Conservation (phyloP, 805 yeast genomes). For the Suhomyces faveliae region DNA sequence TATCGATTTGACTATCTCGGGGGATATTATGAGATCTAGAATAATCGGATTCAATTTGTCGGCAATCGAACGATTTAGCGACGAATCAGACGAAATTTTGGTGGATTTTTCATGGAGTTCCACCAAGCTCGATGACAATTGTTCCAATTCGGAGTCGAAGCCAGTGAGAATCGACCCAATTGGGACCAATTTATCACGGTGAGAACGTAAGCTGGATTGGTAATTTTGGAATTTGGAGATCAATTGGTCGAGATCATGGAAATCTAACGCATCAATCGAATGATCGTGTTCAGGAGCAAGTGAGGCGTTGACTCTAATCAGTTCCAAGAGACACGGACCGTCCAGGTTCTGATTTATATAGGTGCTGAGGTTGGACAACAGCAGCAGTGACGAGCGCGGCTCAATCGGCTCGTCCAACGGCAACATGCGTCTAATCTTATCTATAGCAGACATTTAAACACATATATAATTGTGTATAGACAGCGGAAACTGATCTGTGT, state of each 20-base stretch:
- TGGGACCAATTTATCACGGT: conserved; percentile 44
- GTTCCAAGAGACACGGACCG: conserved; percentile 1
- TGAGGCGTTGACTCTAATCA: neutral
- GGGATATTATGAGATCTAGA: conserved; percentile 72
- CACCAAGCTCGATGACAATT: conserved; percentile 31
- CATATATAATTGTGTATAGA: neutral
- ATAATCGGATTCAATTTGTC: conserved; percentile 70
- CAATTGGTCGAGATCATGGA: conserved; percentile 5
- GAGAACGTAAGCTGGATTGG: conserved; percentile 20
- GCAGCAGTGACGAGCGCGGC: conserved; percentile 3
- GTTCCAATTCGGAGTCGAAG: conserved; percentile 53
- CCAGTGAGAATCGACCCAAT: conserved; percentile 50
- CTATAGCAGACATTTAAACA: conserved; percentile 13
- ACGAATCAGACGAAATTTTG: conserved; percentile 27
- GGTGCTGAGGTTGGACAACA: conserved; percentile 8
- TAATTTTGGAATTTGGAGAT: conserved; percentile 9
- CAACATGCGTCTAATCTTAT: conserved; percentile 11
- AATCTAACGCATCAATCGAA: neutral
- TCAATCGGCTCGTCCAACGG: conserved; percentile 7
- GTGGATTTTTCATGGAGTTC: conserved; percentile 35
- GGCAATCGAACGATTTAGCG: conserved; percentile 25
- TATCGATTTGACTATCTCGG: conserved; percentile 60
- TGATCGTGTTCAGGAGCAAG: neutral
- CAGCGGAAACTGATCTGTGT: too few species aligned
- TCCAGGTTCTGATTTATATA: conserved; percentile 4